Evolutionary conservation across 2,329 filamentous ascomycete species (phyloP), one percentile per base, ranked within the genome.

Genomic region (Arthrobotrys iridis): DNA sequence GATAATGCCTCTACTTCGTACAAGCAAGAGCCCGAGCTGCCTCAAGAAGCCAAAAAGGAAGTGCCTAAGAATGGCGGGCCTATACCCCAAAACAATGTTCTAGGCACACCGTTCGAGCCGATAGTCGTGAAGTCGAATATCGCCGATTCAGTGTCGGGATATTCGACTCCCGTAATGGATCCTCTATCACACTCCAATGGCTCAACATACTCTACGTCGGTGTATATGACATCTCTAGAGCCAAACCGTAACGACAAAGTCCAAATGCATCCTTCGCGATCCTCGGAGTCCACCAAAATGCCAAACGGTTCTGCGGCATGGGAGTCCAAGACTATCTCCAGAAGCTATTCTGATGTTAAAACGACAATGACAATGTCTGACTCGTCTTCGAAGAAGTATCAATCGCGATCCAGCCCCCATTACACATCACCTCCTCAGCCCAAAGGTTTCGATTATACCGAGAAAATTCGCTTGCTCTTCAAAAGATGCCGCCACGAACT

Each of bases 401-500:
- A 35, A n/a, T 20, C 46, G 1, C 26, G 15, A 8, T 18, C 46
- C n/a, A 18, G 18, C 4, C 37, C 50, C 1, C 28, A 55, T 10
- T 10, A n/a, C 1, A 11, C n/a, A 26, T 18, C 43, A 3, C 20
- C 59, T 1, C 7, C 15, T 15, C 59, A 63, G 7, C 28, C 28
- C 8, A 63, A 50, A 13, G 46, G 43, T 15, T 48, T 15, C n/a
- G 60, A 73, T 30, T 45, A 65, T 22, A 13, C 59, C n/a, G 68
- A 73, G 24, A 33, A 41, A 11, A 73, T 55, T 7, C 26, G 68
- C 1, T 26, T 40, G 11, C 52, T 73, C 1, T 26, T 73, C 8
- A 55, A 73, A 18, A 22, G 43, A 13, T 64, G 40, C 33, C 50
- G 68, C 4, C 30, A 60, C 3, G 60, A 73, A 30, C 60, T 73